Conservation (phyloP, 345 rosid genomes). For the Hypericum perforatum region DNA sequence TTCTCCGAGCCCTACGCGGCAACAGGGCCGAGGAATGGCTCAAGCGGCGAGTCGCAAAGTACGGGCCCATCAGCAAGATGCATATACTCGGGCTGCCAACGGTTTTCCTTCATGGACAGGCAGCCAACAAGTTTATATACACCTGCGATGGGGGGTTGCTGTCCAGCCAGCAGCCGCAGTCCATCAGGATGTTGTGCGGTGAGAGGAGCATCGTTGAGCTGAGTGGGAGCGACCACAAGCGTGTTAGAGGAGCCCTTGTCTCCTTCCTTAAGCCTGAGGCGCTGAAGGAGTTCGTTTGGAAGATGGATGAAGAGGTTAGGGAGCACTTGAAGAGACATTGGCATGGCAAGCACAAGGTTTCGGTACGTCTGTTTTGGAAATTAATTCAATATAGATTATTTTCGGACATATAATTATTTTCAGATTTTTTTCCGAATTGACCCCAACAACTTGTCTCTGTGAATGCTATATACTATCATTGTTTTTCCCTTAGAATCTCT, state of each 20-base stretch:
- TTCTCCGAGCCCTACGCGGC: slow-evolving; percentile 34
- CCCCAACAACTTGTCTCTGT: too few relatives aligned
- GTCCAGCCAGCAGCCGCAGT: slow-evolving; percentile 25
- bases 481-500: too few relatives aligned
- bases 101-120: slow-evolving; percentile 36
- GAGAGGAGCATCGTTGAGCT: slow-evolving; percentile 28
- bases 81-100: slow-evolving; percentile 36
- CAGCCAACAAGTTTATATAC: slow-evolving; percentile 42
- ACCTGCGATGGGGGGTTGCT: slow-evolving; percentile 19
- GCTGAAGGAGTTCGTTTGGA: slow-evolving; percentile 36
- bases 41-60: slow-evolving; percentile 20
- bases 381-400: too few relatives aligned
- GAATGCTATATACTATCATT: too few relatives aligned
- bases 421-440: too few relatives aligned
- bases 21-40: slow-evolving; percentile 39
- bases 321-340: slow-evolving; percentile 32
- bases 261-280: slow-evolving; percentile 51
- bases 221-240: slow-evolving; percentile 33
- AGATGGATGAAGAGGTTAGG: slow-evolving; percentile 44
- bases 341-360: slow-evolving; percentile 34
- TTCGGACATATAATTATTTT: too few relatives aligned
- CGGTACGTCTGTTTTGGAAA: slow-evolving; percentile 5
- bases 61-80: slow-evolving; percentile 40
- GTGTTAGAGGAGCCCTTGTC: slow-evolving; percentile 31
- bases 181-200: slow-evolving; percentile 25